Percentiles rank a stretch among this genome's conserved stretches.
phyloP scores from a whole-genome alignment of 2,329 filamentous ascomycete species.

The Pseudogymnoascus sp. region DNA sequence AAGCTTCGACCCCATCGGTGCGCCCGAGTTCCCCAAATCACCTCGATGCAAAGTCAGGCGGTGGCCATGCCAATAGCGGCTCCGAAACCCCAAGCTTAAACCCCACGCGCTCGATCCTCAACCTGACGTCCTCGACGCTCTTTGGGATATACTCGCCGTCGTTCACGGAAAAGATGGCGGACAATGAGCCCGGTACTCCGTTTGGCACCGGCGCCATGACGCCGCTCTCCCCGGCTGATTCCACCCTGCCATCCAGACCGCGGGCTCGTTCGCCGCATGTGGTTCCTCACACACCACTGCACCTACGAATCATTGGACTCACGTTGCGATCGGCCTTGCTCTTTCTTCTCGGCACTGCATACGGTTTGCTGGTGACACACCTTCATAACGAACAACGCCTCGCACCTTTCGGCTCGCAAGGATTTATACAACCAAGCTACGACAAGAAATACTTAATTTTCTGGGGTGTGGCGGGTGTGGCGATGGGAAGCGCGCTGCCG shows the following conservation, averaged over 20 bases:
- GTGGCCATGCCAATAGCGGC: conserved; percentile 13
- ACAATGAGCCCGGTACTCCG: conserved; percentile 56
- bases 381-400: conserved; percentile 63
- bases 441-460: conserved; percentile 63
- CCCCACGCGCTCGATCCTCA: conserved; percentile 70
- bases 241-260: conserved; percentile 22
- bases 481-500: conserved; percentile 70
- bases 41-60: conserved; percentile 51
- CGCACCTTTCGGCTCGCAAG: conserved; percentile 48
- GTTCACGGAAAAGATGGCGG: conserved; percentile 42
- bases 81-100: conserved; percentile 40
- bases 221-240: conserved; percentile 41
- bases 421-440: conserved; percentile 34
- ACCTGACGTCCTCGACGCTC: conserved; percentile 82
- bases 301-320: conserved; percentile 25
- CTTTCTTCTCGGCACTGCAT: conserved; percentile 71
- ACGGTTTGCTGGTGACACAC: conserved; percentile 73
- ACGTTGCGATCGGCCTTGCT: conserved; percentile 58
- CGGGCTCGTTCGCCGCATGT: conserved; percentile 3
- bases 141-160: conserved; percentile 78
- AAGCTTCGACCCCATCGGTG: conserved; percentile 29
- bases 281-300: not conserved
- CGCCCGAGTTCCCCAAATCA: conserved; percentile 54
- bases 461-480: conserved; percentile 76
- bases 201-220: conserved; percentile 74